These are phyloP conservation scores for Claviceps sorghi DNA, from an alignment of 2,329 filamentous ascomycete genomes.

Conservation along the genomic window DNA sequence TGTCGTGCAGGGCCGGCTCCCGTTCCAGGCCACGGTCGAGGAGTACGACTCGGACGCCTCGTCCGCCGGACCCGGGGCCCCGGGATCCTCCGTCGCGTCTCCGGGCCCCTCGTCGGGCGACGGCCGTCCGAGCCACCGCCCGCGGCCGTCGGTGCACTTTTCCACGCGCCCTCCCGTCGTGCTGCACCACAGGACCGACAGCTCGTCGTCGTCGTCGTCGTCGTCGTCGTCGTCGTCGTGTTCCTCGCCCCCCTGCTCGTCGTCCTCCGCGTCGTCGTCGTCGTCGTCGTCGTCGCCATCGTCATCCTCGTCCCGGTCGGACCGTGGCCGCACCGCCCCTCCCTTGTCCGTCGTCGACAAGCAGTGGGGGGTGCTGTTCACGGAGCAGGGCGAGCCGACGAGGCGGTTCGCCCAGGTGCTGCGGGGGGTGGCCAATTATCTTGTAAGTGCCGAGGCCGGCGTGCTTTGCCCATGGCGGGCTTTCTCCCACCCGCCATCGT, in stretches of 20 bases:
- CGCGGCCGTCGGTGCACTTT: slow-evolving; percentile 18
- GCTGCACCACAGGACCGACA: slow-evolving; percentile 9
- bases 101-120: slow-evolving; percentile 3
- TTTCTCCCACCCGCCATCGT: no score
- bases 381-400: slow-evolving; percentile 51
- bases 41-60: slow-evolving; percentile 6
- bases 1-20: neutral
- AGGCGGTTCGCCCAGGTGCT: slow-evolving; percentile 55
- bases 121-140: slow-evolving; percentile 7
- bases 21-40: slow-evolving; percentile 11
- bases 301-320: no score
- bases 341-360: slow-evolving; percentile 40
- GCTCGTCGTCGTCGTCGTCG: neutral
- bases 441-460: no score
- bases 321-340: neutral
- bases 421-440: slow-evolving; percentile 55
- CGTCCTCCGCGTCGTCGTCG: neutral
- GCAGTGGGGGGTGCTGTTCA: slow-evolving; percentile 66
- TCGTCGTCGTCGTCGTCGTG: neutral
- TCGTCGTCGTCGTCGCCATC: neutral
- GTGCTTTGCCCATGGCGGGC: no score
- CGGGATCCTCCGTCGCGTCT: no score
- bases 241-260: neutral
- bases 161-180: slow-evolving; percentile 15
- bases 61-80: neutral